Percentiles rank a stretch among this genome's conserved stretches.
Conservation (phyloP, 129 eudicot genomes). For the Logfia minima region DNA sequence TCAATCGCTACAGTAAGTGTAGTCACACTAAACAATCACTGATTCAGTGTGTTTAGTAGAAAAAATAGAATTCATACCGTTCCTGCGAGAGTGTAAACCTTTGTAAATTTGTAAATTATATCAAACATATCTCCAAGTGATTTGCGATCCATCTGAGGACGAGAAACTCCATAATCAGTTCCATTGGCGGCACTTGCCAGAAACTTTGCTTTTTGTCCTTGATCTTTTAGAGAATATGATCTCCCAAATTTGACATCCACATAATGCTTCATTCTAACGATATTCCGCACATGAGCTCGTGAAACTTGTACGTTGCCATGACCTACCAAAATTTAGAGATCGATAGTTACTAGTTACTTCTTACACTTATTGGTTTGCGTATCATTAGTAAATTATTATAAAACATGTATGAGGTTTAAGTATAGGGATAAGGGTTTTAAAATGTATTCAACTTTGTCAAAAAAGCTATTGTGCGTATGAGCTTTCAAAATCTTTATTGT, state of each 20-base stretch:
- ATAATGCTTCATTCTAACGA: not conserved
- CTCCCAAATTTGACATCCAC: not conserved
- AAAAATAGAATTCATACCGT: slow-evolving; percentile 25
- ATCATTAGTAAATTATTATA: no score
- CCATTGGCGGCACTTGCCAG: not conserved
- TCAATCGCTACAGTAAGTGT: not conserved
- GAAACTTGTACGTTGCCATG: slow-evolving; percentile 22
- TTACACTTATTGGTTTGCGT: no score
- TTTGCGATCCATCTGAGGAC: slow-evolving; percentile 9
- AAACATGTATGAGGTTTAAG: no score
- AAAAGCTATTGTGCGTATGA: no score
- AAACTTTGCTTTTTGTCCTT: slow-evolving; percentile 8
- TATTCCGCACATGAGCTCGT: slow-evolving; percentile 15
- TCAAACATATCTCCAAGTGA: slow-evolving; percentile 20
- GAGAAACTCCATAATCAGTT: not conserved
- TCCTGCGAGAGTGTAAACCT: slow-evolving; percentile 34
- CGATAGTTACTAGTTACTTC: not conserved
- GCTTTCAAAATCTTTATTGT: no score
- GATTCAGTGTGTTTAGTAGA: no score
- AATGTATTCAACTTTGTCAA: no score
- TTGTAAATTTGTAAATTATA: slow-evolving; percentile 28
- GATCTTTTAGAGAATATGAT: not conserved
- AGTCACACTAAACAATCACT: not conserved
- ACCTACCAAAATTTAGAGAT: not conserved
- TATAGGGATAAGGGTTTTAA: no score